These are phyloP conservation scores for Tolypocladium sp. DNA, from an alignment of 2,329 filamentous ascomycete species.

Conservation along the genomic window DNA sequence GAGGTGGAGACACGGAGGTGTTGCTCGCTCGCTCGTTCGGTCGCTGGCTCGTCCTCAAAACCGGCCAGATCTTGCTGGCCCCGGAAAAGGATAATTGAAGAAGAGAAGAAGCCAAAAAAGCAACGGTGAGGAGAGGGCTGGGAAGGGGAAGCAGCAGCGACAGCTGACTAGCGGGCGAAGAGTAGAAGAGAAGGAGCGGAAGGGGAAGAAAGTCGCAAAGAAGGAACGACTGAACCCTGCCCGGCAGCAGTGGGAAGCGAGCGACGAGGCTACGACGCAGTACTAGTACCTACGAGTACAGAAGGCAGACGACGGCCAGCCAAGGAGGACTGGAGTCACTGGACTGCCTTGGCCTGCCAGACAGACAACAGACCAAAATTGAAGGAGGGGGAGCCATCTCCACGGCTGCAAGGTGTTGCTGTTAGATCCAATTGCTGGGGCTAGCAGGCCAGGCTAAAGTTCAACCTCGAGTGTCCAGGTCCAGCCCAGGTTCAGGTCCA, in stretches of 20 bases:
- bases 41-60: background rate
- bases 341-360: background rate
- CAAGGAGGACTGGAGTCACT: background rate
- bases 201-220: background rate
- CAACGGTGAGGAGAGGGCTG: background rate
- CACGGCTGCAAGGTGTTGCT: background rate
- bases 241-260: background rate
- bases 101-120: background rate
- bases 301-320: background rate
- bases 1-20: background rate
- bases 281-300: background rate
- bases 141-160: background rate
- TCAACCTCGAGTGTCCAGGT: background rate
- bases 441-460: background rate
- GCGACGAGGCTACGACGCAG: background rate
- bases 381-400: background rate
- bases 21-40: background rate
- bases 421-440: background rate
- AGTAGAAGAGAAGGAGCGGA: background rate
- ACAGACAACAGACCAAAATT: background rate
- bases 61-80: background rate
- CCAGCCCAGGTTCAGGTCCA: background rate
- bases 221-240: background rate
- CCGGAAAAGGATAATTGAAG: background rate
- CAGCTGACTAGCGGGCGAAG: background rate